A percentile compares a stretch with the other conserved stretches of the same genome.
These are phyloP conservation scores for Cladosporium sp. DNA, from an alignment of 2,329 filamentous ascomycete genomes.

Conservation along the genomic window DNA sequence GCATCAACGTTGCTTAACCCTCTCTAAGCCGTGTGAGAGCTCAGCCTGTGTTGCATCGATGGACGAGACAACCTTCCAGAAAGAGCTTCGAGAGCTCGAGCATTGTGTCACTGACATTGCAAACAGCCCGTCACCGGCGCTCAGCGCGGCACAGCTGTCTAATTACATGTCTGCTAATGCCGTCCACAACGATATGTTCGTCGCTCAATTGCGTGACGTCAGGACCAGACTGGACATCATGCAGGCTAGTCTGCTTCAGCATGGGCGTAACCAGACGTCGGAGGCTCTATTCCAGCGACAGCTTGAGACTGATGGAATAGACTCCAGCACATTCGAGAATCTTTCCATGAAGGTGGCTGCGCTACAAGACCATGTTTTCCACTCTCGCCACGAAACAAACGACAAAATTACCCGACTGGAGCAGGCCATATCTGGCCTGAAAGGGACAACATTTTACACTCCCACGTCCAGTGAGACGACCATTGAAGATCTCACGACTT, in stretches of 20 bases:
- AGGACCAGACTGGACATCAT: constrained; percentile 7
- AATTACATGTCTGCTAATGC: background rate
- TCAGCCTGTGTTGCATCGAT: constrained; percentile 1
- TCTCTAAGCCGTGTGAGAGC: background rate
- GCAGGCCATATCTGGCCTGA: background rate
- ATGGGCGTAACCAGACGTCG: background rate
- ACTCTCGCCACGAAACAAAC: background rate
- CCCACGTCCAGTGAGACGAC: constrained; percentile 8
- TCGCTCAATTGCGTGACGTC: constrained; percentile 13
- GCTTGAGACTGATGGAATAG: no score
- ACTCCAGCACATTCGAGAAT: background rate
- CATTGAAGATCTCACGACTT: background rate
- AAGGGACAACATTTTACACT: background rate
- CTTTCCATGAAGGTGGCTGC: background rate
- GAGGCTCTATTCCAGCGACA: background rate
- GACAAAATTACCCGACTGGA: background rate
- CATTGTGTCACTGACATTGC: constrained; percentile 8
- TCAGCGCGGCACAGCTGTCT: background rate
- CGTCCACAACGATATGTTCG: constrained; percentile 10
- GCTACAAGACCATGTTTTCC: background rate
- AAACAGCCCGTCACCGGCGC: background rate
- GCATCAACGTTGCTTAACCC: background rate
- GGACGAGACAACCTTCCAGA: constrained; percentile 19
- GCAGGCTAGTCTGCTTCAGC: background rate
- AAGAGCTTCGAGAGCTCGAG: constrained; percentile 15